Conservation (phyloP, 345 rosid genomes). For the Salix udensis region DNA sequence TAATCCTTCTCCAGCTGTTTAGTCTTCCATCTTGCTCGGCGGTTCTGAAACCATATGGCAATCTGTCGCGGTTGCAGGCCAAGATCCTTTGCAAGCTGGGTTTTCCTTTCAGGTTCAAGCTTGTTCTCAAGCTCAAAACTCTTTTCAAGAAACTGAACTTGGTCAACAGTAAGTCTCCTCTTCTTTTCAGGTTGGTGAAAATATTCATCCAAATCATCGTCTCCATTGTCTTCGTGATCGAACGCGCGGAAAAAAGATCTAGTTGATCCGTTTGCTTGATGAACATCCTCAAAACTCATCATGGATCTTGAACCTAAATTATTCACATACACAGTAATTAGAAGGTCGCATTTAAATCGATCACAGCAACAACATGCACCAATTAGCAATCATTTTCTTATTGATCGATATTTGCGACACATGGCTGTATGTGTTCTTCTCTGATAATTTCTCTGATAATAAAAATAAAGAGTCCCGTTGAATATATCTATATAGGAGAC, state of each 20-base stretch:
- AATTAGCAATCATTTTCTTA: background rate
- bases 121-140: constrained; percentile 30
- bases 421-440: no score
- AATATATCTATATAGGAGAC: no score
- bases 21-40: constrained; percentile 32
- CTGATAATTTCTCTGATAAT: no score
- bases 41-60: constrained; percentile 31
- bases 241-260: constrained; percentile 11
- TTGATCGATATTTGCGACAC: no score
- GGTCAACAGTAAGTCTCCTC: constrained; percentile 23
- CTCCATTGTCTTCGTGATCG: constrained; percentile 21
- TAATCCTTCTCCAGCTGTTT: constrained; percentile 29
- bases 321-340: background rate
- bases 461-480: no score
- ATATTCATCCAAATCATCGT: constrained; percentile 23
- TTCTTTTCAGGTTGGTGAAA: constrained; percentile 28
- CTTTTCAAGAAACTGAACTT: constrained; percentile 24
- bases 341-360: background rate
- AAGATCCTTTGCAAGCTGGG: constrained; percentile 27
- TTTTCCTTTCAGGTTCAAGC: constrained; percentile 31
- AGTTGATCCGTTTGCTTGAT: constrained; percentile 13
- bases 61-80: constrained; percentile 30
- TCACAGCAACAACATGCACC: background rate
- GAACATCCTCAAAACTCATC: constrained; percentile 26
- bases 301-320: constrained; percentile 29